Evolutionary conservation across 2,329 filamentous ascomycete species (phyloP).

Genomic region (Xylariomycetidae sp.): DNA sequence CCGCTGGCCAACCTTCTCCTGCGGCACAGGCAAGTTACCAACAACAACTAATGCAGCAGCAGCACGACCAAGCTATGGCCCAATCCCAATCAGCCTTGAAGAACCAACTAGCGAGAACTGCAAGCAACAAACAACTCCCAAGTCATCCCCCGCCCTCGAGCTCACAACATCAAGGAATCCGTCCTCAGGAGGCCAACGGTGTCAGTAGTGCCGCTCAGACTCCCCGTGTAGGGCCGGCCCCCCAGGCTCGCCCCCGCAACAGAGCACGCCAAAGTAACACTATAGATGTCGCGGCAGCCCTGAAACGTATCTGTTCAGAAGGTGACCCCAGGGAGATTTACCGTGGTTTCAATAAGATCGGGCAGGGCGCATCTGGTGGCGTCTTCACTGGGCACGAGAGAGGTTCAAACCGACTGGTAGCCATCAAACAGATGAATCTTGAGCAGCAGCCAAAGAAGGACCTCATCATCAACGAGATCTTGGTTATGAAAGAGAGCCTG

Average conservation of each 20-base stretch:
- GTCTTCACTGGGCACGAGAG: slow-evolving; percentile 89
- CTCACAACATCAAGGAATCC: slow-evolving; percentile 41
- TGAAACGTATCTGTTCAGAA: slow-evolving; percentile 86
- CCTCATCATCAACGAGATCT: slow-evolving; percentile 96
- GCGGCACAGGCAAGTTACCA: slow-evolving; percentile 49
- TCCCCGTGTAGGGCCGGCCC: slow-evolving; percentile 32
- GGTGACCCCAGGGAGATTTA: slow-evolving; percentile 88
- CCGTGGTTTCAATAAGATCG: slow-evolving; percentile 86
- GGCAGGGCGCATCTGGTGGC: slow-evolving; percentile 92
- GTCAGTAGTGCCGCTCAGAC: slow-evolving; percentile 23
- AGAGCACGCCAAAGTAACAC: slow-evolving; percentile 73
- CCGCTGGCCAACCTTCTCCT: slow-evolving; percentile 33
- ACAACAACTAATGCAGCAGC: slow-evolving; percentile 67
- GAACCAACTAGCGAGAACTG: slow-evolving; percentile 64
- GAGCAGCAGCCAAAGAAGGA: slow-evolving; percentile 99
- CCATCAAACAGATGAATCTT: slow-evolving; percentile 99
- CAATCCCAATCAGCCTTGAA: slow-evolving; percentile 74
- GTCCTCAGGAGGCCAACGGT: slow-evolving; percentile 26
- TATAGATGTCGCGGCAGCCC: slow-evolving; percentile 74
- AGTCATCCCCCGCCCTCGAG: slow-evolving; percentile 47
- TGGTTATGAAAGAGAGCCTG: slow-evolving; percentile 98
- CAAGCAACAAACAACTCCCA: slow-evolving; percentile 64
- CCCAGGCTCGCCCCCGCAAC: slow-evolving; percentile 65
- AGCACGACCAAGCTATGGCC: slow-evolving; percentile 80
- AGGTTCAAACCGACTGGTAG: slow-evolving; percentile 80